Conservation (phyloP, 345 rosid species). For the Triadica sebifera region DNA sequence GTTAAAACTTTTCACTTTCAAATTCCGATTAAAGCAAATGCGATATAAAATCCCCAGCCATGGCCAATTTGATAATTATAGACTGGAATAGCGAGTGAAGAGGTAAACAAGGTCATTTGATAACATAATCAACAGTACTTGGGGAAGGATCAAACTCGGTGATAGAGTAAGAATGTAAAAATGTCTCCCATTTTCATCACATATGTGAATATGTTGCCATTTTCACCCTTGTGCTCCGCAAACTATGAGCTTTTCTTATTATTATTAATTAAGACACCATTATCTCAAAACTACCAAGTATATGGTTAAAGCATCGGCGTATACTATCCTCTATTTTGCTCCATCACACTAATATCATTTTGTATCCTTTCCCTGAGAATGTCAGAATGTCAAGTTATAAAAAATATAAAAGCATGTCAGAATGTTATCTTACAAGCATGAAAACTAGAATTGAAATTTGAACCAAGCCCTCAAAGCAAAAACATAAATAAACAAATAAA, state of each 20-base stretch:
- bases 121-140: background rate
- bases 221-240: no score
- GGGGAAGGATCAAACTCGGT: background rate
- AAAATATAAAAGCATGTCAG: background rate
- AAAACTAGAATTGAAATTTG: background rate
- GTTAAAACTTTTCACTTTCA: background rate
- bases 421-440: background rate
- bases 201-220: background rate
- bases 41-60: no score
- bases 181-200: background rate
- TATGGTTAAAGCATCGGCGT: background rate
- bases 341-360: slow-evolving; percentile 2
- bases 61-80: slow-evolving; percentile 1
- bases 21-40: background rate
- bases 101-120: slow-evolving; percentile 2
- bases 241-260: no score
- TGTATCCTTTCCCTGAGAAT: background rate
- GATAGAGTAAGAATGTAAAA: background rate
- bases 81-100: slow-evolving; percentile 1
- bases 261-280: background rate
- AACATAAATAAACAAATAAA: no score
- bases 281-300: background rate
- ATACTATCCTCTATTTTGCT: background rate
- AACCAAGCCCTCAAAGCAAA: slow-evolving; percentile 2
- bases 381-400: background rate